Base-by-base conservation (phyloP, 2,329 filamentous ascomycete genomes). In the Fusarium staphyleae region DNA sequence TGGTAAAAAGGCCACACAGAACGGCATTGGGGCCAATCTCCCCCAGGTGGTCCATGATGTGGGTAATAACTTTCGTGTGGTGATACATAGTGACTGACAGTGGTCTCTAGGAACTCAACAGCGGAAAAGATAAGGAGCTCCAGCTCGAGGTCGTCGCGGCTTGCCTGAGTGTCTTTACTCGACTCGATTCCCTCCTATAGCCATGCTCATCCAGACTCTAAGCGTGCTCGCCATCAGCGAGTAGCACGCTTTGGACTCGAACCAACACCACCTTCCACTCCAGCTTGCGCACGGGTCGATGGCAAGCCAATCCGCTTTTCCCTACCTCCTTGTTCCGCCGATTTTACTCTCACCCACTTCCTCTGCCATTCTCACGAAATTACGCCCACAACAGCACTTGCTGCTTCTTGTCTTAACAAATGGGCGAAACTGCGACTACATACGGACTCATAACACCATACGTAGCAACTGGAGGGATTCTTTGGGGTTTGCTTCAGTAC, bases 61-160 rank as follows among this genome's bases (percentile, higher is more conserved):
- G 66, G 56, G 78, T 63, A 33, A n/a, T 47, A 5, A 14, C 16
- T n/a, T 16, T 7, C 22, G 15, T 9, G 12, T 37, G 6, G 15
- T 15, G 30, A 9, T 19, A 3, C 32, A 12, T 41, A 29, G 35
- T 30, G 14, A 45, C 62, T 70, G 51, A 70, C 57, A 37, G 16
- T 26, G 26, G 44, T 30, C 34, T 49, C 42, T 58, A 87, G 76
- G 95, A 99, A 75, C 82, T 96, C 64, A 90, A 87, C 75, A 88
- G 85, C 58, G 85, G 84, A 70, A 96, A 96, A 75, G 93, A 98
- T 66, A 96, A 91, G 78, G 95, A 99, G 73, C 82, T 98, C 68
- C 95, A 98, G 75, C 83, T 99, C 62, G 95, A 99, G 84, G 93
- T 96, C 69, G 91, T 99, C 47, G 93, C 95, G 45, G 95, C 95